Evolutionary conservation across 2,329 filamentous ascomycete genomes (phyloP).

Genomic region (Fusarium vanettenii): DNA sequence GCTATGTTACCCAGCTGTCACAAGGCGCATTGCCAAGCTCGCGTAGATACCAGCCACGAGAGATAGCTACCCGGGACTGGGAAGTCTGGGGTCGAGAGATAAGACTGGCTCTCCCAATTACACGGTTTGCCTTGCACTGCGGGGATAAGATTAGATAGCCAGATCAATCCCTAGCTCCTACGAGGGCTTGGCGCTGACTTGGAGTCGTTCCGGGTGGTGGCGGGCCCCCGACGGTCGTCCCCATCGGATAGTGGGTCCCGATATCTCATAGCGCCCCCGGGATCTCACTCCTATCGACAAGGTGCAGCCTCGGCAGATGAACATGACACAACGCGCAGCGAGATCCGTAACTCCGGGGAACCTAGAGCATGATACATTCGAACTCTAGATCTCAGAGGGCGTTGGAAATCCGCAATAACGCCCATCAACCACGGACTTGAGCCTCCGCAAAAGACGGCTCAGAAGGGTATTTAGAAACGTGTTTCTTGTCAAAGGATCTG

Average conservation of each 20-base stretch:
- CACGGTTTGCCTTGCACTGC: background rate
- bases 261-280: background rate
- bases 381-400: background rate
- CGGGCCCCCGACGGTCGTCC: background rate
- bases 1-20: background rate
- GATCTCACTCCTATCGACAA: background rate
- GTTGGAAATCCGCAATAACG: background rate
- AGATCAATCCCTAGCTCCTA: background rate
- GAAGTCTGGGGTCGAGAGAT: background rate
- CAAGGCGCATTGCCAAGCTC: background rate
- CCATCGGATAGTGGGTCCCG: background rate
- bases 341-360: background rate
- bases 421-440: background rate
- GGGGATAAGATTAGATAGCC: background rate
- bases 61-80: background rate
- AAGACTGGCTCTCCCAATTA: background rate
- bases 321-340: background rate
- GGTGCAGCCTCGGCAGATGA: background rate
- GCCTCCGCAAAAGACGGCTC: background rate
- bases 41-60: background rate
- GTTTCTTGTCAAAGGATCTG: background rate
- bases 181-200: background rate
- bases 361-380: background rate
- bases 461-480: background rate
- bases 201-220: background rate